phyloP scores from a whole-genome alignment of 805 yeast species.

The Metschnikowia sp. region DNA sequence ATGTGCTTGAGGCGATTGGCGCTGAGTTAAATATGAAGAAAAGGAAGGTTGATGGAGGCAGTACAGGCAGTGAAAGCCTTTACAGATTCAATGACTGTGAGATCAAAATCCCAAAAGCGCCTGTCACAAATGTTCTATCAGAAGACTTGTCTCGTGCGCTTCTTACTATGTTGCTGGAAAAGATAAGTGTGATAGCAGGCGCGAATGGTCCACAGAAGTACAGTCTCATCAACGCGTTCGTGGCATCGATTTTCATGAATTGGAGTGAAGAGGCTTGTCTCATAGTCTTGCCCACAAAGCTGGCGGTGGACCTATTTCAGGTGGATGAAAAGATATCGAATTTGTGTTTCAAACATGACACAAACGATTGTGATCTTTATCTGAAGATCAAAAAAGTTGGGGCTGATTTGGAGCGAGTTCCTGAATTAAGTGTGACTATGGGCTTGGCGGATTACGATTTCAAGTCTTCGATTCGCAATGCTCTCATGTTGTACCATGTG shows the following conservation, averaged over 20 bases:
- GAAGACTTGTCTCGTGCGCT: conserved; percentile 3
- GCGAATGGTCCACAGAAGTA: background rate
- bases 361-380: background rate
- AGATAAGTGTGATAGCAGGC: background rate
- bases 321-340: background rate
- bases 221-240: background rate
- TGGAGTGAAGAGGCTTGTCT: conserved; percentile 5
- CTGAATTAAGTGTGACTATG: conserved; percentile 15
- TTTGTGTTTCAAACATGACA: conserved; percentile 4
- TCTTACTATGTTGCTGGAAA: conserved; percentile 1
- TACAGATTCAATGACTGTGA: background rate
- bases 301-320: conserved; percentile 12
- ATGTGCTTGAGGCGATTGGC: background rate
- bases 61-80: background rate
- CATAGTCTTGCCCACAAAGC: conserved; percentile 10
- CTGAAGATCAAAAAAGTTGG: conserved; percentile 5
- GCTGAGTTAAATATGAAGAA: background rate
- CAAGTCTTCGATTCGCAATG: conserved; percentile 16
- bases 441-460: conserved; percentile 16
- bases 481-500: conserved; percentile 17
- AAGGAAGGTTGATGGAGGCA: background rate
- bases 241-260: background rate
- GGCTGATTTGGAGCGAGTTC: conserved; percentile 9
- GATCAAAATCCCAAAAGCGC: background rate
- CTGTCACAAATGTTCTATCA: background rate